Conservation (phyloP, 208 protist genomes). For the Crithidia sp. region DNA sequence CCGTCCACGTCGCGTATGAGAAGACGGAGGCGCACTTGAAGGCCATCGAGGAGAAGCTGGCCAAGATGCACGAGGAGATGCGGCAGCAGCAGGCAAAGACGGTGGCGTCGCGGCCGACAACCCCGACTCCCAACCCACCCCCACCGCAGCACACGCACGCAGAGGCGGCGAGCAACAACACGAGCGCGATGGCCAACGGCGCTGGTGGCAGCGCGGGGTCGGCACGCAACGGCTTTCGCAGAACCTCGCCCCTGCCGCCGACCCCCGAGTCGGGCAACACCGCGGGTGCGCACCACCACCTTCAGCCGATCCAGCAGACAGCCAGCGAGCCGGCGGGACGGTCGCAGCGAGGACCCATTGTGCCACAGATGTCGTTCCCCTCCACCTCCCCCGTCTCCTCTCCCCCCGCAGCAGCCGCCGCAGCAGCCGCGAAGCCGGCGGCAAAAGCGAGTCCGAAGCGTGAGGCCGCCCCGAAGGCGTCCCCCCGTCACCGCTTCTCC, state of each 20-base stretch:
- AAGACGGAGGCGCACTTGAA: constrained; percentile 50
- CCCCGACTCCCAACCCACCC: not conserved
- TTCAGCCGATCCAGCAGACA: constrained; percentile 31
- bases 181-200: not conserved
- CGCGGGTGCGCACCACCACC: constrained; percentile 28
- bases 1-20: constrained; percentile 31
- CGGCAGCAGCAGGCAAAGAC: constrained; percentile 16
- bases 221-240: constrained; percentile 4
- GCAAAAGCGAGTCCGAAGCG: not conserved
- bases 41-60: constrained; percentile 54
- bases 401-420: not conserved
- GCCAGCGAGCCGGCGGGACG: not conserved
- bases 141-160: not conserved
- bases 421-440: not conserved
- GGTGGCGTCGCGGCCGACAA: not conserved
- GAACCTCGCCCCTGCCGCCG: constrained; percentile 7
- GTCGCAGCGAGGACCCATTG: not conserved
- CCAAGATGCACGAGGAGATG: constrained; percentile 61
- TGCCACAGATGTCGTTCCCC: not conserved
- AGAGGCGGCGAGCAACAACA: not conserved
- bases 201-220: not conserved
- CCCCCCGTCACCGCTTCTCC: constrained; percentile 13
- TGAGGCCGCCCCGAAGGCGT: not conserved
- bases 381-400: not conserved
- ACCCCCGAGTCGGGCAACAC: not conserved